Evolutionary conservation across 495 filamentous ascomycete species (phyloP).

Genomic region (Aspergillus cavernicola): DNA sequence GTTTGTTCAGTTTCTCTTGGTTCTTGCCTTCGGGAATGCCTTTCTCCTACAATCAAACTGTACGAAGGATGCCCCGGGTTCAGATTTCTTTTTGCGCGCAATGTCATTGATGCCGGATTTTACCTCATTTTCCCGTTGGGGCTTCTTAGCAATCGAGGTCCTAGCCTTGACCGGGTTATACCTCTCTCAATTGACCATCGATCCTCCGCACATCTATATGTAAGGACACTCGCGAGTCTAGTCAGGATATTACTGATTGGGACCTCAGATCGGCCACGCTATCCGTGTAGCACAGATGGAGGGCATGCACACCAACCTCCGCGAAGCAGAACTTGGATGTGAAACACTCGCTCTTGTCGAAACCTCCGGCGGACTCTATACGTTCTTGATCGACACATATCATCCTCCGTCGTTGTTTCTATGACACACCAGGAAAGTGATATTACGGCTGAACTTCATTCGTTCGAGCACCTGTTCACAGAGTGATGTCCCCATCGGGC

Average conservation of each 20-base stretch:
- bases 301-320: constrained; percentile 36
- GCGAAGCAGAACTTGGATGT: constrained; percentile 26
- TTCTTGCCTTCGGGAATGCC: constrained; percentile 38
- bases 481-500: constrained; percentile 25
- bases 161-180: constrained; percentile 35
- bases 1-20: constrained; percentile 37
- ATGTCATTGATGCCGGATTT: constrained; percentile 37
- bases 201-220: constrained; percentile 30
- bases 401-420: constrained; percentile 33
- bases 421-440: constrained; percentile 33
- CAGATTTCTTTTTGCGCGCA: constrained; percentile 33
- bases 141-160: constrained; percentile 30
- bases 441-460: constrained; percentile 28
- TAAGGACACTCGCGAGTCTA: constrained; percentile 11
- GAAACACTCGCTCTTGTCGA: constrained; percentile 28
- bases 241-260: neutral
- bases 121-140: constrained; percentile 24
- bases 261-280: constrained; percentile 36
- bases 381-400: constrained; percentile 34
- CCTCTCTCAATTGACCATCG: constrained; percentile 32
- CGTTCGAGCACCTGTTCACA: constrained; percentile 14
- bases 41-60: constrained; percentile 27
- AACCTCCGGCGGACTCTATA: constrained; percentile 41
- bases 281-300: constrained; percentile 35
- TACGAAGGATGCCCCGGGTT: constrained; percentile 24